These are phyloP conservation scores for Tephrocybe rancida DNA, from an alignment of 768 basidiomycete genomes.

Conservation along the genomic window DNA sequence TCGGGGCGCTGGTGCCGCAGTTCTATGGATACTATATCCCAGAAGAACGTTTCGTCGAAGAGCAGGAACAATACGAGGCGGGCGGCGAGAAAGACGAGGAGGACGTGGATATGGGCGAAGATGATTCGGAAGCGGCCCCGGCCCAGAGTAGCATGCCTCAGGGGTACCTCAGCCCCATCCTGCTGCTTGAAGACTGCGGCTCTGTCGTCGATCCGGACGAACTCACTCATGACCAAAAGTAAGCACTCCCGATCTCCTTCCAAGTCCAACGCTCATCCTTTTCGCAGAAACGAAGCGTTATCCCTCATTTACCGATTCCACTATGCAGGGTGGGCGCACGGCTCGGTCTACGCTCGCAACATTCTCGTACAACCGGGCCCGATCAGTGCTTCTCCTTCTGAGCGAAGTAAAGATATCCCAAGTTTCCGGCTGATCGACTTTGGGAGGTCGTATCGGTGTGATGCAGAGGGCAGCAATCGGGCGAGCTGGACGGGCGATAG, in stretches of 20 bases:
- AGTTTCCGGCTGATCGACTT: conserved; percentile 45
- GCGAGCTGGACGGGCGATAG: not conserved
- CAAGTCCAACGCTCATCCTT: not conserved
- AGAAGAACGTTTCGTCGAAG: conserved; percentile 9
- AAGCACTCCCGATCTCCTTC: not conserved
- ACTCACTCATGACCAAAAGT: conserved; percentile 41
- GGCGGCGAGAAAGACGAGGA: conserved; percentile 6
- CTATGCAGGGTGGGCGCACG: conserved; percentile 34
- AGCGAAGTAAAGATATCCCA: conserved; percentile 14
- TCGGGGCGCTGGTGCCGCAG: conserved; percentile 57
- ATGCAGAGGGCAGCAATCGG: not conserved
- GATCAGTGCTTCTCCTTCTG: conserved; percentile 11
- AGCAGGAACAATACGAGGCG: conserved; percentile 3
- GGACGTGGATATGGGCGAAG: not conserved
- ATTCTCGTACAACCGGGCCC: conserved; percentile 38
- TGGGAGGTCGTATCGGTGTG: conserved; percentile 21
- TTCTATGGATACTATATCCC: conserved; percentile 63
- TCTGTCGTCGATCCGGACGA: conserved; percentile 21
- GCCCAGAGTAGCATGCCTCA: not conserved
- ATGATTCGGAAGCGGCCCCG: not conserved
- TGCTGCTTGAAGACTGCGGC: conserved; percentile 48
- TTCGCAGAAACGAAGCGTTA: conserved; percentile 38
- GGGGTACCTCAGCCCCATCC: conserved; percentile 39
- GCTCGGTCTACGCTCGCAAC: conserved; percentile 38
- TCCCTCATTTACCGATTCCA: conserved; percentile 40